A percentile compares a stretch with the other conserved stretches of the same genome.
Evolutionary conservation across 2,329 filamentous ascomycete genomes (phyloP).

Genomic region (Penicillium verrucosum): DNA sequence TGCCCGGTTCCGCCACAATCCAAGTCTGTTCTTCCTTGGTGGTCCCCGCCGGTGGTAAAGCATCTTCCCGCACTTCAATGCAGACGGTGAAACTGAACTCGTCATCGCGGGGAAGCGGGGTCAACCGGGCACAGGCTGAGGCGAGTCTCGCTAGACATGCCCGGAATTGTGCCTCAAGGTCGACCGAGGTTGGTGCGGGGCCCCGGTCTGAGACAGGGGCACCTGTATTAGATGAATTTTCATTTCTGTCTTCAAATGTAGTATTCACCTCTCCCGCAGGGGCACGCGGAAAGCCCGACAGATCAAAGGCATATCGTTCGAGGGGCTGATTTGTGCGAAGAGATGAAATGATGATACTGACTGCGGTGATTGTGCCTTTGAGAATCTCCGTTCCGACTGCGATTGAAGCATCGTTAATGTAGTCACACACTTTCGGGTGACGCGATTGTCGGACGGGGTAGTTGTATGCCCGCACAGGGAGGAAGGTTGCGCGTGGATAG

Average conservation of each 20-base stretch:
- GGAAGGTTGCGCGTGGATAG: conserved; percentile 75
- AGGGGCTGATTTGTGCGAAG: conserved; percentile 51
- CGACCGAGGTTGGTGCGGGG: conserved; percentile 33
- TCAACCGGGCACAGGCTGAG: conserved; percentile 43
- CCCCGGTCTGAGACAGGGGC: conserved; percentile 27
- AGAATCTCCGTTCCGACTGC: conserved; percentile 70
- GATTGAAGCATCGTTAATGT: conserved; percentile 76
- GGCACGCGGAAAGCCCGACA: conserved; percentile 55
- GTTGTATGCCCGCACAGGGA: conserved; percentile 76
- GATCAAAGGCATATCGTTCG: conserved; percentile 60
- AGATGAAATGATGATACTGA: conserved; percentile 57
- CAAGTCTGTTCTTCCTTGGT: conserved; percentile 54
- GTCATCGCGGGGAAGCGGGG: conserved; percentile 44
- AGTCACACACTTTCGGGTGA: conserved; percentile 79
- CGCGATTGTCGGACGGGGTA: conserved; percentile 80
- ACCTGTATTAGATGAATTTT: conserved; percentile 34
- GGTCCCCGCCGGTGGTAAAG: conserved; percentile 46
- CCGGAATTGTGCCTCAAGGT: conserved; percentile 50
- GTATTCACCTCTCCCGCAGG: conserved; percentile 48
- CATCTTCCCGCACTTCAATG: conserved; percentile 48
- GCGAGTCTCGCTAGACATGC: conserved; percentile 46
- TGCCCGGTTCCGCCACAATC: conserved; percentile 57
- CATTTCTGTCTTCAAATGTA: conserved; percentile 46
- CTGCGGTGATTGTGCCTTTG: conserved; percentile 53
- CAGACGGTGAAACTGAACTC: conserved; percentile 51